Percentiles rank a stretch among this genome's conserved stretches.
phyloP scores from a whole-genome alignment of 148 eudicot genomes.

The Euryodendron excelsum region DNA sequence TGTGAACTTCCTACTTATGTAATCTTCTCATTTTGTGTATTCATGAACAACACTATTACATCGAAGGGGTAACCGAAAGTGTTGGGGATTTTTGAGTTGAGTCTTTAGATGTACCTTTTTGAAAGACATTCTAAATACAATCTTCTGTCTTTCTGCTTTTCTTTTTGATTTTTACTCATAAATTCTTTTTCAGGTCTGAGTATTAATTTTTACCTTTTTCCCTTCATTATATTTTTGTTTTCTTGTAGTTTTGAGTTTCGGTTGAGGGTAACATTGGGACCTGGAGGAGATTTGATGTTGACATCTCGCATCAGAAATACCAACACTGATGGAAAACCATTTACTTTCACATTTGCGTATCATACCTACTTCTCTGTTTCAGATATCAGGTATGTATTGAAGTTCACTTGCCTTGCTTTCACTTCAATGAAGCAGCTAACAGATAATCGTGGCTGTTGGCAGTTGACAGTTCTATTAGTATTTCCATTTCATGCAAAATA shows the following conservation, averaged over 20 bases:
- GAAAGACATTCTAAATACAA: neutral
- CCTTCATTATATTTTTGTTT: neutral
- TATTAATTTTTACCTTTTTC: neutral
- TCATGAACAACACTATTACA: neutral
- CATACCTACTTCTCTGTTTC: constrained; percentile 91
- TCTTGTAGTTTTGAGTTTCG: constrained; percentile 80
- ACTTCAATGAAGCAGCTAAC: neutral
- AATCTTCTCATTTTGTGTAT: neutral
- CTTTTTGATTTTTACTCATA: neutral
- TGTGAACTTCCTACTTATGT: neutral
- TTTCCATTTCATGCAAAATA: neutral
- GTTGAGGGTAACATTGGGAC: constrained; percentile 78
- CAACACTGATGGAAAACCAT: constrained; percentile 78
- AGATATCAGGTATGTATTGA: constrained; percentile 68
- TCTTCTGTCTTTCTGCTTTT: neutral
- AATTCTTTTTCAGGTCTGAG: neutral
- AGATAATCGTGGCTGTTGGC: neutral
- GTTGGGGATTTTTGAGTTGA: too few species aligned
- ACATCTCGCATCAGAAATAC: constrained; percentile 89
- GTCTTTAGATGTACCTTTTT: neutral
- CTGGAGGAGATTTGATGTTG: constrained; percentile 87
- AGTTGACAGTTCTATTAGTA: neutral
- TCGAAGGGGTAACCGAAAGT: neutral
- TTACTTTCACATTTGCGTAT: constrained; percentile 85
- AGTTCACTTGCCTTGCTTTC: constrained; percentile 4